Evolutionary conservation across 148 eudicot genomes (phyloP), one percentile per base, ranked within the genome.

Genomic region (Cornus kousa): DNA sequence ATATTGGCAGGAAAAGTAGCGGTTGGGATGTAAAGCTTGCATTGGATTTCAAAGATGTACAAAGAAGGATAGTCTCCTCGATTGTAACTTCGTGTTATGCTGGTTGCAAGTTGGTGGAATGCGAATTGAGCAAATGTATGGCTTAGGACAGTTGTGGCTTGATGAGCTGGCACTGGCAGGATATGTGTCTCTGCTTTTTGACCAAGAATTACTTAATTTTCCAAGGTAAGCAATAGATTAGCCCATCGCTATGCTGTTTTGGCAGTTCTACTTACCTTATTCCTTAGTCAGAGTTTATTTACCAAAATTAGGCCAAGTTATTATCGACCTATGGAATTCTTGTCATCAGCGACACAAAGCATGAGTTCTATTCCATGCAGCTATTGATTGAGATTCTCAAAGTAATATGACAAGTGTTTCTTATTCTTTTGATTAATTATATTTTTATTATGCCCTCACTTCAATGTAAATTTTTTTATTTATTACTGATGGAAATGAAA

Each of bases 1-100:
- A 7, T 80, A 10, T 35, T 28, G 20, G 33, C 76, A 84, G 92
- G 86, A 77, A 77, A 72, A 84, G 70, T 55, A 23, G 46, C 2
- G 74, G 77, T 75, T 90, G 97, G 98, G 97, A 95, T 85, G 93
- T 95, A 37, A 86, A 91, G 84, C 87, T 95, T 77, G 97, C 97
- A 65, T 39, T 85, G 82, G 77, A 82, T 33, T 93, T 80, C 89
- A 93, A 89, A 78, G 88, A 83, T 76, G 70, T 78, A 57, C 97
- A 93, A 76, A 86, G 90, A 80, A 74, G 73, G 77, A 91, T 93
- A 0, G 74, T 92, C 43, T 86, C 95, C 19, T 95, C 99, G 19
- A 75, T 93, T 76, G 31, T 88, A 74, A 70, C 82, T 39, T 90
- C 98, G 0, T 95, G 94, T 74, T 10, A 67, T 39, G 48, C 81